These are phyloP conservation scores for Andalucia godoyi DNA, from an alignment of 78 protist genomes.

Conservation along the genomic window DNA sequence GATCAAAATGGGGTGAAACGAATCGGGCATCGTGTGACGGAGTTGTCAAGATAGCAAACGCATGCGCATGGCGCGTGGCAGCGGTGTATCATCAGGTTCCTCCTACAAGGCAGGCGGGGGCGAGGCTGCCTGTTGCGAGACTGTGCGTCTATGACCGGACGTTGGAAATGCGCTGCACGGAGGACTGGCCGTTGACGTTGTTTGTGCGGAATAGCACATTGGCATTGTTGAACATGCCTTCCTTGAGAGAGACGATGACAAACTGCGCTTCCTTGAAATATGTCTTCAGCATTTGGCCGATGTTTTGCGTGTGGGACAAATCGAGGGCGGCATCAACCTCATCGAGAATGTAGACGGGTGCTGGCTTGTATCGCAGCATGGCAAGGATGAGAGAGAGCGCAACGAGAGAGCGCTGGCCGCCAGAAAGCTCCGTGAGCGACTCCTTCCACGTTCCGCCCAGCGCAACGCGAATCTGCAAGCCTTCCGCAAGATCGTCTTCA, in stretches of 20 bases:
- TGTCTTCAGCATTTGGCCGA: slow-evolving; percentile 64
- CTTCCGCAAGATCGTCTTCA: slow-evolving; percentile 24
- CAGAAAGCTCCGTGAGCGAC: slow-evolving; percentile 87
- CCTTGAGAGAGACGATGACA: slow-evolving; percentile 82
- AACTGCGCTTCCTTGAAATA: slow-evolving; percentile 76
- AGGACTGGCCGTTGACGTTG: slow-evolving; percentile 67
- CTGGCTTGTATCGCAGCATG: slow-evolving; percentile 95
- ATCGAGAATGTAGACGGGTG: slow-evolving; percentile 99
- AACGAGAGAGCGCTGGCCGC: slow-evolving; percentile 94
- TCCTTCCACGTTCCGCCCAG: slow-evolving; percentile 95
- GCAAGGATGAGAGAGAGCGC: slow-evolving; percentile 96
- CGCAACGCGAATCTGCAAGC: slow-evolving; percentile 72
- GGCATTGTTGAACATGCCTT: slow-evolving; percentile 87
- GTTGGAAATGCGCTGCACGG: too few species aligned
- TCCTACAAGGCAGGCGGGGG: too few species aligned
- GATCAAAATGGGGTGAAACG: too few species aligned
- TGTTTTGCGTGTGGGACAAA: slow-evolving; percentile 91
- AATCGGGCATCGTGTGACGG: too few species aligned
- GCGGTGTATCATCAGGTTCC: too few species aligned
- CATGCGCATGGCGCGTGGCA: too few species aligned
- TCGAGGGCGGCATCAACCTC: slow-evolving; percentile 99
- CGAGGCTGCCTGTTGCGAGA: too few species aligned
- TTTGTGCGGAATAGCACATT: slow-evolving; percentile 86
- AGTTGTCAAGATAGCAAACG: too few species aligned
- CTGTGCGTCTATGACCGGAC: too few species aligned